Conservation (phyloP, 1,284 basidiomycete genomes). For the Xanthoconium separans region DNA sequence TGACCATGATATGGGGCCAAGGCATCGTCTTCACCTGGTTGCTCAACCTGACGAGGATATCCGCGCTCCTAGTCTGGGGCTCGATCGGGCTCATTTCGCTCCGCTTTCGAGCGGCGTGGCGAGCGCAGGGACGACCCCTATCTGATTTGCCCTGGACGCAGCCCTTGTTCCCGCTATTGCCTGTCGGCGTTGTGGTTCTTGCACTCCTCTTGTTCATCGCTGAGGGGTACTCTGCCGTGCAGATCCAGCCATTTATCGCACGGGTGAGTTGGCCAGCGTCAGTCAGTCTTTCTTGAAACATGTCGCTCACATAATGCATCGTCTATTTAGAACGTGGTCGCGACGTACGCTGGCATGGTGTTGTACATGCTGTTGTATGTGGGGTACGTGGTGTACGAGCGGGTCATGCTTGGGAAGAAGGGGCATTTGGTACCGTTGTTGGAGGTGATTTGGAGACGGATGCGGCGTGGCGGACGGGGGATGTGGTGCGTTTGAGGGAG, state of each 20-base stretch:
- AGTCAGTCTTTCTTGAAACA: no score
- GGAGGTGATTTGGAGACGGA: conserved; percentile 46
- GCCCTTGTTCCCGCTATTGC: conserved; percentile 49
- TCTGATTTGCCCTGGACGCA: conserved; percentile 47
- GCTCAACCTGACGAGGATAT: conserved; percentile 67
- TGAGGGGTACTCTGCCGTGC: conserved; percentile 46
- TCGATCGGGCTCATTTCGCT: conserved; percentile 54
- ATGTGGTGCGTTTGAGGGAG: conserved; percentile 35
- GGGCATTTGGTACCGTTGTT: conserved; percentile 34
- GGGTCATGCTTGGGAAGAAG: conserved; percentile 20
- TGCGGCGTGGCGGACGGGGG: conserved; percentile 47
- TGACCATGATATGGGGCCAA: conserved; percentile 56
- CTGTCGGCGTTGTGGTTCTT: conserved; percentile 42
- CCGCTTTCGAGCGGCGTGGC: conserved; percentile 49
- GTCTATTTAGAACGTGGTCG: conserved; percentile 43
- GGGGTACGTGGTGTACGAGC: conserved; percentile 37
- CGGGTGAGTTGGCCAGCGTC: conserved; percentile 32
- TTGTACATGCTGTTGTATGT: conserved; percentile 37
- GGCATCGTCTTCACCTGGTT: conserved; percentile 58
- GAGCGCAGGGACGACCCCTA: conserved; percentile 38
- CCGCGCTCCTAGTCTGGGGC: conserved; percentile 66
- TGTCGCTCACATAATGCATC: not conserved
- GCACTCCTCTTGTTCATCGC: conserved; percentile 49
- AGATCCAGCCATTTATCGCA: conserved; percentile 34
- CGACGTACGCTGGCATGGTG: conserved; percentile 41